phyloP scores from a whole-genome alignment of 2,329 filamentous ascomycete genomes.

The Venturia pyrina region DNA sequence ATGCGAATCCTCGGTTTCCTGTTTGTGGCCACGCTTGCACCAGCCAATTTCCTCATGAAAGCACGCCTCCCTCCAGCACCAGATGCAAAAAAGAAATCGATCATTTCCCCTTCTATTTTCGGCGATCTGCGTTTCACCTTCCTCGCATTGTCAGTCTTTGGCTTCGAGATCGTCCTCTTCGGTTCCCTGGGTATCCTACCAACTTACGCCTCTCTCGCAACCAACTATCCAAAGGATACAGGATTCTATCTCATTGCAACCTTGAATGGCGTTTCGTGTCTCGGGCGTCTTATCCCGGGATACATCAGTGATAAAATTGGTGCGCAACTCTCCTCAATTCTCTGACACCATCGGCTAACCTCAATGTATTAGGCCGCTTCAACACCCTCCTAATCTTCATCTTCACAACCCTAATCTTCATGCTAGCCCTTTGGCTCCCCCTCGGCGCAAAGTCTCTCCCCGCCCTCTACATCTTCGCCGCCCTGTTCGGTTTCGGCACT shows the following conservation, averaged over 20 bases:
- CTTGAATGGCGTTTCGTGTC: constrained; percentile 34
- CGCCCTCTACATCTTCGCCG: constrained; percentile 17
- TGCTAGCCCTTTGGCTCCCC: constrained; percentile 15
- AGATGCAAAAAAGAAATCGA: constrained; percentile 17
- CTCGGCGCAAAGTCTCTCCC: constrained; percentile 22
- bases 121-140: constrained; percentile 19
- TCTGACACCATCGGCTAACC: too few relatives aligned
- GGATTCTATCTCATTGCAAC: constrained; percentile 44
- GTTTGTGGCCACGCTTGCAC: constrained; percentile 23
- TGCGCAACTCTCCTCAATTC: neutral
- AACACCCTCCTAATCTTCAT: constrained; percentile 37
- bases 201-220: constrained; percentile 1
- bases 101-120: constrained; percentile 26
- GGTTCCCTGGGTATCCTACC: constrained; percentile 9
- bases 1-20: constrained; percentile 30
- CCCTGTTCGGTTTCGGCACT: constrained; percentile 10
- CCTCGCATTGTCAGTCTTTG: constrained; percentile 26
- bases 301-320: constrained; percentile 45
- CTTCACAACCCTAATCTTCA: neutral
- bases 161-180: constrained; percentile 21
- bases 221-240: constrained; percentile 22
- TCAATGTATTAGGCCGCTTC: constrained; percentile 25
- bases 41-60: constrained; percentile 26
- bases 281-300: constrained; percentile 45
- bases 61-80: constrained; percentile 15